Percentiles rank a stretch among this genome's conserved stretches.
phyloP scores from a whole-genome alignment of 179 eudicot genomes.

The Patellifolia procumbens region DNA sequence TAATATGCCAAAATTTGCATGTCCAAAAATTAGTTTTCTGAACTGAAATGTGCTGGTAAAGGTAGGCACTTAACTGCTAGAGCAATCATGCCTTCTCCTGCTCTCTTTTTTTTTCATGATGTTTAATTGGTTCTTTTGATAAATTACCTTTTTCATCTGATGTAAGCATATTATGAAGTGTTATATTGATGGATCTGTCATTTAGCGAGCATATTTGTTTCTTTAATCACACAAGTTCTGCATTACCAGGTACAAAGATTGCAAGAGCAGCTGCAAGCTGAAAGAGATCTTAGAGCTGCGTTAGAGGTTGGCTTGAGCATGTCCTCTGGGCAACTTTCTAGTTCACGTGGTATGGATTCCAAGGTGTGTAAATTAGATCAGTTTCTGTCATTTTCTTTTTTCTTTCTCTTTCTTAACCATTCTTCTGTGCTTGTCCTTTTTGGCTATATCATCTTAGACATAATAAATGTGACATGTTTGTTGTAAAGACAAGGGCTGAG shows the following conservation, averaged over 20 bases:
- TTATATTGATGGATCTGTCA: not conserved
- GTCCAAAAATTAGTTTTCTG: too few relatives aligned
- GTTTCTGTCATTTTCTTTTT: not conserved
- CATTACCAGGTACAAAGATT: conserved; percentile 75
- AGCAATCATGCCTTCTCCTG: not conserved
- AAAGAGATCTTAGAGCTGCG: conserved; percentile 97
- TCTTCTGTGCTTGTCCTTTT: not conserved
- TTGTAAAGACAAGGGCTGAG: conserved; percentile 91
- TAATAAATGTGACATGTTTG: conserved; percentile 22
- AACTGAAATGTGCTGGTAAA: too few relatives aligned
- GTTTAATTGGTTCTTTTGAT: not conserved
- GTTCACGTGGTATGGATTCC: conserved; percentile 90
- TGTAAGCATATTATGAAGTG: too few relatives aligned
- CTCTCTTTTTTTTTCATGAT: conserved; percentile 4
- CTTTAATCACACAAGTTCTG: conserved; percentile 14
- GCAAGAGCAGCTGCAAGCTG: conserved; percentile 98
- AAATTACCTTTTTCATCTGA: not conserved
- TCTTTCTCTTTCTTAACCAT: not conserved
- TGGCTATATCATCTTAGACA: not conserved
- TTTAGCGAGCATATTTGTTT: not conserved
- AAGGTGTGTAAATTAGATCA: conserved; percentile 56
- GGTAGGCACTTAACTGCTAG: not conserved
- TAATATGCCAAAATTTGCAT: too few relatives aligned
- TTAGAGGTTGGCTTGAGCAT: conserved; percentile 97
- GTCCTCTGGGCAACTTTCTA: conserved; percentile 85